Evolutionary conservation across 2,329 filamentous ascomycete species (phyloP), one percentile per base, ranked within the genome.

Genomic region (Tolypocladium pustulatum): DNA sequence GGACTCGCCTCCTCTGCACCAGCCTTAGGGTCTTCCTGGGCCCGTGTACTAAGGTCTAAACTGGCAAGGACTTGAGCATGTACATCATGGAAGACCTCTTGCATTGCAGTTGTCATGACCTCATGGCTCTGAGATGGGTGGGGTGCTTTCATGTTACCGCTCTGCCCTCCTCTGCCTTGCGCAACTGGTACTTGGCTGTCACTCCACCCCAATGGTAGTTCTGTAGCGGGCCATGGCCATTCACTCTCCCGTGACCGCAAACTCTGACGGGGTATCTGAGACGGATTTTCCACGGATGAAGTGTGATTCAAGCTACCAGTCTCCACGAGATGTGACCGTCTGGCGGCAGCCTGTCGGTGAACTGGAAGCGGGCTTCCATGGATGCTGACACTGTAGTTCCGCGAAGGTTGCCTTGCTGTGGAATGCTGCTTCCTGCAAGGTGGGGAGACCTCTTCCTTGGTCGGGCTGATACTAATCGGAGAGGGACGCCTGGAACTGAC

Each of bases 331-430:
- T 20, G 52, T 15, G 22, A 20, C 10, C 5, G 10, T 40, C 20
- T 27, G 22, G 36, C 46, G 12, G 17, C 46, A n/a, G 46, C 20
- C 17, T 36, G 57, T 38, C 27, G 32, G 4, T 38, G 40, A n/a
- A 15, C 30, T 10, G 59, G 59, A 34, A 60, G 25, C 3, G 59
- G 59, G 25, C 59, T 60, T 40, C 59, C 59, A 22, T 58, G 25
- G 17, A 30, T 20, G 25, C 59, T 58, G 22, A 60, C 10, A 41
- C 59, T 60, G 37, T 56, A 60, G 10, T 54, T 58, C n/a, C 59
- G 56, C 9, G 30, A 52, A 32, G 25, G 3, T 17, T 36, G 49
- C 36, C 51, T 57, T 4, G 51, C 25, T 20, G 32, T 17, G 8
- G 43, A 43, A 8, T 32, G 41, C 2, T 52, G 57, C 40, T 46